These are phyloP conservation scores for Fusarium cicatricum DNA, from an alignment of 2,329 filamentous ascomycete species.

Conservation along the genomic window DNA sequence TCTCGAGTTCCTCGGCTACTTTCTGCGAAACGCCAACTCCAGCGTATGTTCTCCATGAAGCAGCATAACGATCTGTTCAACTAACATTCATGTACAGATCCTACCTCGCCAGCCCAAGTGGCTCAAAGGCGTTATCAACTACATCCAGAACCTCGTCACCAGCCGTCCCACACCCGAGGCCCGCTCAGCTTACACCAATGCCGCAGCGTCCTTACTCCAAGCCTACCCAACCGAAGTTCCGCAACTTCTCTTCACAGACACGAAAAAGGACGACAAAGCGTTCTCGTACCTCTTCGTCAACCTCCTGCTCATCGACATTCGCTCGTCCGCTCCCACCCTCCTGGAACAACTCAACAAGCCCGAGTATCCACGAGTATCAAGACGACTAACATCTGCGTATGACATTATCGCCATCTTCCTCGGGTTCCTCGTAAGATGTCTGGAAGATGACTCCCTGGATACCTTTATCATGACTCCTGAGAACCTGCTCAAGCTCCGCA, in stretches of 20 bases:
- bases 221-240: slow-evolving; percentile 58
- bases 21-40: slow-evolving; percentile 59
- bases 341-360: slow-evolving; percentile 65
- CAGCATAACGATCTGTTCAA: not conserved
- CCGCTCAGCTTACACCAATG: slow-evolving; percentile 66
- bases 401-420: slow-evolving; percentile 70
- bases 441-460: slow-evolving; percentile 57
- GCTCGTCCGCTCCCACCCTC: slow-evolving; percentile 68
- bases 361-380: slow-evolving; percentile 59
- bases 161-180: slow-evolving; percentile 63
- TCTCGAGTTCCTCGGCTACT: slow-evolving; percentile 62
- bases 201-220: slow-evolving; percentile 65
- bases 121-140: slow-evolving; percentile 56
- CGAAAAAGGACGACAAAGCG: slow-evolving; percentile 56
- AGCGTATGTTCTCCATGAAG: slow-evolving; percentile 50
- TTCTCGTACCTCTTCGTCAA: slow-evolving; percentile 70
- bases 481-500: slow-evolving; percentile 67
- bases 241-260: slow-evolving; percentile 61
- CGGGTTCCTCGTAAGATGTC: slow-evolving; percentile 62
- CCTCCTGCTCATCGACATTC: slow-evolving; percentile 71
- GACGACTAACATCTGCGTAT: slow-evolving; percentile 66
- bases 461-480: slow-evolving; percentile 62
- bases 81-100: slow-evolving; percentile 48
- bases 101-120: slow-evolving; percentile 61
- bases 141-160: slow-evolving; percentile 62